These are phyloP conservation scores for Drechmeria coniospora DNA, from an alignment of 2,329 filamentous ascomycete species.

Conservation along the genomic window DNA sequence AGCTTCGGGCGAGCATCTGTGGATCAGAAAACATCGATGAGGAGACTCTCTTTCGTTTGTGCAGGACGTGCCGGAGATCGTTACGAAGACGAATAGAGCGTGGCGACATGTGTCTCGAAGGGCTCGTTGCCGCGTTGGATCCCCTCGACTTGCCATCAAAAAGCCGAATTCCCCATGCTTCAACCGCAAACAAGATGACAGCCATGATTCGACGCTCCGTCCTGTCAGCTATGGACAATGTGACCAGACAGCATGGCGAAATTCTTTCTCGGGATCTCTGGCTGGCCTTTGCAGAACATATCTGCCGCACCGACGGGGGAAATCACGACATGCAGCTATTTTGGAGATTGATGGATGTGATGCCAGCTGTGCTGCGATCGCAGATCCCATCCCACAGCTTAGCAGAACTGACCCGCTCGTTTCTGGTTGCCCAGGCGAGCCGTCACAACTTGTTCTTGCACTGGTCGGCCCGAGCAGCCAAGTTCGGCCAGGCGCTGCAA, in stretches of 20 bases:
- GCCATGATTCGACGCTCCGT: conserved; percentile 9
- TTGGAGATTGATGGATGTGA: conserved; percentile 5
- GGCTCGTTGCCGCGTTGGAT: conserved; percentile 5
- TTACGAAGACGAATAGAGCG: conserved; percentile 5
- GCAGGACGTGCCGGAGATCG: conserved; percentile 4
- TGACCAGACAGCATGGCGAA: conserved; percentile 1
- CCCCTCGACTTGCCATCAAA: conserved; percentile 7
- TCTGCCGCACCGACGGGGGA: conserved; percentile 4
- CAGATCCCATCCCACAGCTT: conserved; percentile 5
- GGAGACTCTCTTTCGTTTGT: conserved; percentile 3
- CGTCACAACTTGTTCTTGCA: conserved; percentile 5
- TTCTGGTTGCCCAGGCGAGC: conserved; percentile 8
- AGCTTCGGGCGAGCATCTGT: conserved; percentile 5
- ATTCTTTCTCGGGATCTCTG: conserved; percentile 6
- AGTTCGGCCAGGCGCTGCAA: conserved; percentile 6
- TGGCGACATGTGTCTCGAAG: conserved; percentile 5
- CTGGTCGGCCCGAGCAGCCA: conserved; percentile 7
- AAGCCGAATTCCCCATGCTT: conserved; percentile 4
- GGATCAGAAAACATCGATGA: conserved; percentile 1
- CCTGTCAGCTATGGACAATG: conserved; percentile 6
- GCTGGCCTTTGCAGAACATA: conserved; percentile 4
- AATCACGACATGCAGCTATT: conserved; percentile 8
- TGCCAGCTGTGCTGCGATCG: conserved; percentile 6
- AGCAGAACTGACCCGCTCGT: conserved; percentile 3
- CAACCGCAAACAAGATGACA: conserved; percentile 5